Conservation (phyloP, 306 rosid genomes). For the Purshia tridentata region DNA sequence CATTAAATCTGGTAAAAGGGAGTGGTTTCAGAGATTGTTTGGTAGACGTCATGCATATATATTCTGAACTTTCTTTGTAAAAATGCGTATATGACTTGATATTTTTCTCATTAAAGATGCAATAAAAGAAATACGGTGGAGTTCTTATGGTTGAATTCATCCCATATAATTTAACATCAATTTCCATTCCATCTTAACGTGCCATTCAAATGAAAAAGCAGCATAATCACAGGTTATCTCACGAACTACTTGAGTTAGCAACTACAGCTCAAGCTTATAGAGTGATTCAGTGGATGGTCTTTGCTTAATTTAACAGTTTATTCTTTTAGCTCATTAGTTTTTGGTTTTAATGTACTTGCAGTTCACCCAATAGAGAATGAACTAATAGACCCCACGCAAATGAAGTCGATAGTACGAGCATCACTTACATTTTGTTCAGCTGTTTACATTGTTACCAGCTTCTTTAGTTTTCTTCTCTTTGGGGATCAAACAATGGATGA, state of each 20-base stretch:
- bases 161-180: background rate
- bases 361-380: conserved; percentile 71
- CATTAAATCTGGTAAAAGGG: background rate
- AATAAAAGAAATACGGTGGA: background rate
- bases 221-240: background rate
- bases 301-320: background rate
- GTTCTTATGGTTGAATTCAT: background rate
- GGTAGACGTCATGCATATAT: background rate
- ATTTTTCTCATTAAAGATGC: background rate
- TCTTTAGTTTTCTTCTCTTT: conserved; percentile 60
- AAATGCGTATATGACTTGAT: background rate
- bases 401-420: conserved; percentile 51
- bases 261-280: background rate
- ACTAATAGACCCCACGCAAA: conserved; percentile 47
- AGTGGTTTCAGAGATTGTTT: background rate
- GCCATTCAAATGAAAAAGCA: background rate
- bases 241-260: background rate
- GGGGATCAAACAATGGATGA: conserved; percentile 71
- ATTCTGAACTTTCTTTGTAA: background rate
- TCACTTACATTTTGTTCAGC: conserved; percentile 55
- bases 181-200: background rate
- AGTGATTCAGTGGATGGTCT: background rate
- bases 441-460: conserved; percentile 56
- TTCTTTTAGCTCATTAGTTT: background rate
- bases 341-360: conserved; percentile 24